phyloP scores from a whole-genome alignment of 169 alveolate species.

The Babesia gibsoni region DNA sequence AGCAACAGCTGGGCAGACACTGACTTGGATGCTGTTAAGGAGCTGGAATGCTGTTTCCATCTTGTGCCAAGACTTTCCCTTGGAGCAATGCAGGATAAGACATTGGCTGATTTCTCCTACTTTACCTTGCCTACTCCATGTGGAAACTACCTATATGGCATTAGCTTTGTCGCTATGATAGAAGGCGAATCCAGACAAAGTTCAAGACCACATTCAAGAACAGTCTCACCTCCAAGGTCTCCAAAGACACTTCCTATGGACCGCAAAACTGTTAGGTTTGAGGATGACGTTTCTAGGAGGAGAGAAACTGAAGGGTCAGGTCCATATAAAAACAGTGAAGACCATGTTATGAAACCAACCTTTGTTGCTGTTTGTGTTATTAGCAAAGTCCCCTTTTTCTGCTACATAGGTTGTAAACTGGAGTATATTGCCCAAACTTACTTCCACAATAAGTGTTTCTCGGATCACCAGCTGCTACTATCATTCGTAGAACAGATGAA shows the following conservation, averaged over 20 bases:
- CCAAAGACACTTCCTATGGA: background rate
- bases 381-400: conserved; percentile 56
- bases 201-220: background rate
- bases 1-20: conserved; percentile 22
- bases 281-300: background rate
- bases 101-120: conserved; percentile 52
- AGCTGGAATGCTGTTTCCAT: conserved; percentile 31
- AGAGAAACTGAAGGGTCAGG: background rate
- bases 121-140: conserved; percentile 54
- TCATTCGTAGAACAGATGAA: conserved; percentile 59
- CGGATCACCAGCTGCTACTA: conserved; percentile 30
- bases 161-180: conserved; percentile 41
- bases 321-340: too few relatives aligned
- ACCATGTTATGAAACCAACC: background rate
- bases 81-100: conserved; percentile 26
- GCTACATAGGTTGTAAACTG: conserved; percentile 37
- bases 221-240: background rate
- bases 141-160: conserved; percentile 58
- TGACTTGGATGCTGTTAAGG: conserved; percentile 5
- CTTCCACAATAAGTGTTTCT: conserved; percentile 29
- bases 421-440: conserved; percentile 55
- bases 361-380: conserved; percentile 51
- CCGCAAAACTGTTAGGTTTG: background rate
- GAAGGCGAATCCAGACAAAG: background rate
- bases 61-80: conserved; percentile 45